Percentiles rank a stretch among this genome's conserved stretches.
Evolutionary conservation across 2,329 filamentous ascomycete genomes (phyloP).

Genomic region (Diaporthe nobilis): DNA sequence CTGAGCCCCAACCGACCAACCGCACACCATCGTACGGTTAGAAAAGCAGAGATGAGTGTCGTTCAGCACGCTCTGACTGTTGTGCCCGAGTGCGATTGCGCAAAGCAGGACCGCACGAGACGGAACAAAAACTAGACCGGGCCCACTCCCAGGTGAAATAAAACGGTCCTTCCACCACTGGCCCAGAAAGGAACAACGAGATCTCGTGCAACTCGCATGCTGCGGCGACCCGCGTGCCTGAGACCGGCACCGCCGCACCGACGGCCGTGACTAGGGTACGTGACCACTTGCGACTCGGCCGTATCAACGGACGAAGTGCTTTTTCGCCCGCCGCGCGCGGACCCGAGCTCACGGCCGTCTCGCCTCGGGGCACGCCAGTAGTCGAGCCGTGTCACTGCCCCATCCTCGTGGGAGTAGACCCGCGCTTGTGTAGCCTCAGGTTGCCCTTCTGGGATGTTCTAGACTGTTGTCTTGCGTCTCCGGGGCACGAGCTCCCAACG

Average conservation of each 20-base stretch:
- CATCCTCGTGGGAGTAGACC: not conserved
- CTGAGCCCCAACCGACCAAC: not conserved
- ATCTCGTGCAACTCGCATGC: conserved; percentile 35
- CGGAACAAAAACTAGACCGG: not conserved
- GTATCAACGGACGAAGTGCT: conserved; percentile 15
- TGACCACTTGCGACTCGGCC: conserved; percentile 33
- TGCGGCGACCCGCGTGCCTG: conserved; percentile 21
- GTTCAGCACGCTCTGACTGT: not conserved
- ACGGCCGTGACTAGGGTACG: not conserved
- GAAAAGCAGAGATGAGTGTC: not conserved
- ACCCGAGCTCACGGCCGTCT: conserved; percentile 8
- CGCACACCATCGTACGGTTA: not conserved
- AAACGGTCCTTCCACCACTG: not conserved
- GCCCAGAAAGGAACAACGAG: not conserved
- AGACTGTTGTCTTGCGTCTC: not conserved
- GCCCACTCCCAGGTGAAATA: not conserved
- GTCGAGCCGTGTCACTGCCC: not conserved
- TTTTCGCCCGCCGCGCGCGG: not conserved
- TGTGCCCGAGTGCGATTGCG: conserved; percentile 2
- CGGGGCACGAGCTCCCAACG: not conserved
- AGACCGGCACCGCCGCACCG: conserved; percentile 11
- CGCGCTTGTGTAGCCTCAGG: not conserved
- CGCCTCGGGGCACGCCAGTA: not conserved
- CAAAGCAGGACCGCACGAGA: too few species aligned
- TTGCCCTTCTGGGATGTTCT: not conserved